Base-by-base conservation (phyloP, 1,284 basidiomycete genomes). In the Ganoderma lucidum region DNA sequence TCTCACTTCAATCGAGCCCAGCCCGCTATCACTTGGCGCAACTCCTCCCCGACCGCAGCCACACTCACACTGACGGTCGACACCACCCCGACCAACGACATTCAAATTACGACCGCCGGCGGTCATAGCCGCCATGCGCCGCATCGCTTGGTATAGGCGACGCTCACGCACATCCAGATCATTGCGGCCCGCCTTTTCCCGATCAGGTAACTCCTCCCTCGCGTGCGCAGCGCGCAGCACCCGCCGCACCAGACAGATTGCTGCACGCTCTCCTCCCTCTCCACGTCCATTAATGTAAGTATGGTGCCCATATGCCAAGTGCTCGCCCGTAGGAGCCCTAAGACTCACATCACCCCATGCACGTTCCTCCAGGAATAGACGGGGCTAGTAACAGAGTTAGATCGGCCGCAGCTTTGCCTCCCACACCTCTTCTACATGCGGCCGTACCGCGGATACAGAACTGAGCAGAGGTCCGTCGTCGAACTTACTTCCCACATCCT, bases 351-450 rank as follows among this genome's bases (percentile, higher is more conserved):
- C 56, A n/a, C 56, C 3, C 35, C 35, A 23, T n/a, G 15, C n/a
- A 37, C 56, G 15, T 42, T 28, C 41, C 23, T 44, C 41, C 39
- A 17, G 53, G 55, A 17, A 35, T 51, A 61, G 30, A 56, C 15
- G 17, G 53, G 23, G 48, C 14, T 19, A 23, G 23, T 23, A 35
- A 35, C 42, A 63, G 58, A 23, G 28, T 70, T 69, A 73, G 14
- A 87, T 88, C 23, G 88, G 87, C 35, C 86, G 83, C 81, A 89
- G 80, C 61, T 78, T 81, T 73, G 79, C 76, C 41, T 76, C 78
- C 80, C 92, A 92, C 35, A 88, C 83, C 3, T 78, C 77, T 35
- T 81, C 75, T 45, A 89, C 77, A 71, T 90, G 87, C 66, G 81
- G 83, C 58, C 81, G 77, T 60, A 91, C 81, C 28, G 83, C 83